phyloP scores from a whole-genome alignment of 164 flowering plant species.

The Santalum album region DNA sequence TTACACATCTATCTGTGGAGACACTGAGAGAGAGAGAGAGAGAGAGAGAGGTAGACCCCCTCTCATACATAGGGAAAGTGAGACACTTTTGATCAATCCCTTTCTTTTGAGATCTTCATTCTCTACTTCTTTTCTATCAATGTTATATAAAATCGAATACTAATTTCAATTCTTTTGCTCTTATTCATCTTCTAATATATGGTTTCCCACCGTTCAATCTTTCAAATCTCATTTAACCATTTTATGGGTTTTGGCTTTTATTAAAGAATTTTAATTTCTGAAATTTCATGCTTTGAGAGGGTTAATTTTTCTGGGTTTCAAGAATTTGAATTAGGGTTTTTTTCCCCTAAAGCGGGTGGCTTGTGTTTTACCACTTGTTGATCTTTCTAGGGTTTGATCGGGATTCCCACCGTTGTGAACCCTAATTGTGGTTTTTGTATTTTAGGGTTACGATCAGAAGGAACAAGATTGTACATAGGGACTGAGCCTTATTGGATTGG shows the following conservation, averaged over 20 bases:
- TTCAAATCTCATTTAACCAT: background rate
- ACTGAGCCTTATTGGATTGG: conserved; percentile 3
- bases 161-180: too few relatives aligned
- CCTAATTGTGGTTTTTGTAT: conserved; percentile 14
- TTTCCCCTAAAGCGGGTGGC: background rate
- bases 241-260: background rate
- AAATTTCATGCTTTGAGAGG: too few relatives aligned
- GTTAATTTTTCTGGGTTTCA: background rate
- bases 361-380: background rate
- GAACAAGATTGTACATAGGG: conserved; percentile 1
- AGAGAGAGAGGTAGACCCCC: too few relatives aligned
- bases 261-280: background rate
- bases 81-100: too few relatives aligned
- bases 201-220: too few relatives aligned
- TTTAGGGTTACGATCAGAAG: conserved; percentile 11
- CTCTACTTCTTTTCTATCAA: too few relatives aligned
- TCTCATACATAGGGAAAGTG: too few relatives aligned
- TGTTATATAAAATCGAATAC: too few relatives aligned
- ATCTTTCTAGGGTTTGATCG: conserved; percentile 13
- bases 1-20: too few relatives aligned
- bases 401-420: conserved; percentile 11
- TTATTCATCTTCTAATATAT: too few relatives aligned
- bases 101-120: too few relatives aligned
- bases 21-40: too few relatives aligned
- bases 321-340: background rate